A percentile compares a stretch with the other conserved stretches of the same genome.
Conservation (phyloP, 306 rosid genomes). For the Rosa lucieae region DNA sequence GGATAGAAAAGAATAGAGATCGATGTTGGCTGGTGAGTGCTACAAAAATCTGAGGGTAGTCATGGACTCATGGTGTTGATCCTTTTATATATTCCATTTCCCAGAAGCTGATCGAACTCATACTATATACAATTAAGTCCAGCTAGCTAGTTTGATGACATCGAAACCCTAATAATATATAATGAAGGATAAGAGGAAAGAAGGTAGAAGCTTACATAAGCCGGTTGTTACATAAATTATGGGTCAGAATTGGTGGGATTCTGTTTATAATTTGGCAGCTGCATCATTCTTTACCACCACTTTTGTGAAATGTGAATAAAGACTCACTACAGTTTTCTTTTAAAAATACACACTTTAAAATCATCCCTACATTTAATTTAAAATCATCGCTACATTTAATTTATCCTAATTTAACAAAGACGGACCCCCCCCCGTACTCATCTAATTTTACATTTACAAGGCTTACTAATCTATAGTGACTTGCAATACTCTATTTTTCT, state of each 20-base stretch:
- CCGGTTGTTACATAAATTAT: background rate
- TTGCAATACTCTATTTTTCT: too few relatives aligned
- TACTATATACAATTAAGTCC: background rate
- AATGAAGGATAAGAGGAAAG: background rate
- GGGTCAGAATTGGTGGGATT: slow-evolving; percentile 13
- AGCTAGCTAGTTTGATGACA: background rate
- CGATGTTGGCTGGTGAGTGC: slow-evolving; percentile 10
- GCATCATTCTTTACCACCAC: background rate
- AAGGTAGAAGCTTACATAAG: slow-evolving; percentile 4
- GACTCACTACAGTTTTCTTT: too few relatives aligned
- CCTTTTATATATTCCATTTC: background rate
- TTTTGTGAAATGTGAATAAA: background rate
- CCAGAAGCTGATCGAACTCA: background rate
- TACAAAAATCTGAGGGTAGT: background rate
- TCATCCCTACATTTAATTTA: background rate
- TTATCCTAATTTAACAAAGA: background rate
- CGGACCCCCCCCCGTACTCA: background rate
- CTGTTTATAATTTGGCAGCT: background rate
- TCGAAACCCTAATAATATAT: background rate
- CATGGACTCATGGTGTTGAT: background rate
- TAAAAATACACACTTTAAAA: background rate
- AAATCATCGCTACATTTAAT: background rate
- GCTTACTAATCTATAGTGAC: too few relatives aligned
- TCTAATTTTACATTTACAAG: background rate
- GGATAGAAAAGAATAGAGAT: background rate